These are phyloP conservation scores for Plasmodium malariae DNA, from an alignment of 169 alveolate species.

Conservation along the genomic window DNA sequence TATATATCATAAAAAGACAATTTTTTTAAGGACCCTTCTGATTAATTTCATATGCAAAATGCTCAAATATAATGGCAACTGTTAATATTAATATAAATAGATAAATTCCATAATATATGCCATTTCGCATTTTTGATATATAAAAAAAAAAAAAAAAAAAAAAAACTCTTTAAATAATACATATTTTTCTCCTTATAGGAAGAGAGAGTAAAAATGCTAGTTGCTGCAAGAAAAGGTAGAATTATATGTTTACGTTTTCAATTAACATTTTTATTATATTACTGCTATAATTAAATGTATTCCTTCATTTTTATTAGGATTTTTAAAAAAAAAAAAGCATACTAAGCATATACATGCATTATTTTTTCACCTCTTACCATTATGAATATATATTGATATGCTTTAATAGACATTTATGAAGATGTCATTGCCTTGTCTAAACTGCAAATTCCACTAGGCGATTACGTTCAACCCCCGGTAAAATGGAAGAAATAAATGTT, in stretches of 20 bases:
- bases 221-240: conserved; percentile 70
- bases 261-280: neutral
- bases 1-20: neutral
- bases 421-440: conserved; percentile 72
- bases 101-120: neutral
- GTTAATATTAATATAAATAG: conserved; percentile 16
- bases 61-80: conserved; percentile 43
- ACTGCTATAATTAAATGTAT: neutral
- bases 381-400: neutral
- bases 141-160: conserved; percentile 16
- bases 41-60: neutral
- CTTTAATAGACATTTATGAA: conserved; percentile 50
- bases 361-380: neutral
- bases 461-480: conserved; percentile 73
- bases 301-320: neutral
- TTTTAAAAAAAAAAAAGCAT: too few species aligned
- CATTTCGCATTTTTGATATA: neutral
- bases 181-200: conserved; percentile 23
- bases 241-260: neutral
- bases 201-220: conserved; percentile 72
- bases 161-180: neutral
- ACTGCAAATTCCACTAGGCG: conserved; percentile 59
- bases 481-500: neutral
- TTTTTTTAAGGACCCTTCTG: neutral
- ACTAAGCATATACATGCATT: neutral